Conservation (phyloP, 441 rosid genomes). For the Erodium moschatum region DNA sequence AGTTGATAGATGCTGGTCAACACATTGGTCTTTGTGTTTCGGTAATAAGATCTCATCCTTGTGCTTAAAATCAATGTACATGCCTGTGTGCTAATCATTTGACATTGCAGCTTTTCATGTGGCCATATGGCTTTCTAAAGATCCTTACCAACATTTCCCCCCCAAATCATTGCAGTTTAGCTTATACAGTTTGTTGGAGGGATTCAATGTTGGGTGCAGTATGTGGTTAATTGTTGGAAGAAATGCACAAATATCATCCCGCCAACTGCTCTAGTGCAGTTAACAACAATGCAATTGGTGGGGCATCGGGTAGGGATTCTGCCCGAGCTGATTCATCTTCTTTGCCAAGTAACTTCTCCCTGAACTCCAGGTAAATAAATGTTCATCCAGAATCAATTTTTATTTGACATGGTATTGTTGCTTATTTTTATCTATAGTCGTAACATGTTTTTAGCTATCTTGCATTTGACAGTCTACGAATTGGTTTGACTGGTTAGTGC, state of each 20-base stretch:
- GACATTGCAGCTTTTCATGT: neutral
- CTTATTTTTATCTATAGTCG: neutral
- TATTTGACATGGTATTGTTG: neutral
- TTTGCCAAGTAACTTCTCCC: conserved; percentile 43
- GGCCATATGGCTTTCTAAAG: conserved; percentile 8
- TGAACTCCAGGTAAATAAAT: conserved; percentile 59
- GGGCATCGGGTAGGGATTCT: conserved; percentile 69
- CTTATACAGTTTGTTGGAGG: conserved; percentile 32
- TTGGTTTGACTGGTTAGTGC: neutral
- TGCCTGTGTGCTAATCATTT: neutral
- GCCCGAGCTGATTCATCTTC: conserved; percentile 72
- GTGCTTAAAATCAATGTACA: conserved; percentile 2
- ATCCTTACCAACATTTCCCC: conserved; percentile 8
- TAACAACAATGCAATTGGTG: conserved; percentile 67
- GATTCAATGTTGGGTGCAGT: conserved; percentile 64
- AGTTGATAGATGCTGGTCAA: conserved; percentile 8
- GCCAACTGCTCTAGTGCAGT: conserved; percentile 87
- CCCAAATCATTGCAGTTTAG: conserved; percentile 30
- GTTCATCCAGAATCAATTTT: conserved; percentile 10
- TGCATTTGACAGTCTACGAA: neutral
- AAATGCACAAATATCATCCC: conserved; percentile 97
- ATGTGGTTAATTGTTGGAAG: conserved; percentile 85
- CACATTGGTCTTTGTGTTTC: conserved; percentile 17
- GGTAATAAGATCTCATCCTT: conserved; percentile 13
- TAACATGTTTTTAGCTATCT: neutral